Evolutionary conservation across 2,329 filamentous ascomycete species (phyloP).

Genomic region (Aotearoamyces nothofagi): DNA sequence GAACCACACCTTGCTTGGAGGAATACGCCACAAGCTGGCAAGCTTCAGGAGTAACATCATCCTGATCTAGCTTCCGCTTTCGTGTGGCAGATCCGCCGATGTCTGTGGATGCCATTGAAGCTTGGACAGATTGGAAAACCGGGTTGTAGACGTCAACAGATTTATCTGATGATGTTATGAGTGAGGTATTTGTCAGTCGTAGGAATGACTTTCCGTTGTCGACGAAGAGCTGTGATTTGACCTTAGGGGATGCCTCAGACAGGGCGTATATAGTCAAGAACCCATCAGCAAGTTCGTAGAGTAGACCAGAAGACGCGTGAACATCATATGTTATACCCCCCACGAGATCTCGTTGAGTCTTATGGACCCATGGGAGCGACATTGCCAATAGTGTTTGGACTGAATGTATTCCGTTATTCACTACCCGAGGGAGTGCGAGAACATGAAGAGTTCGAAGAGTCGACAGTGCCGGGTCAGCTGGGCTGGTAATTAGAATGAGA

Average conservation of each 20-base stretch:
- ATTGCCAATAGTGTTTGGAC: slow-evolving; percentile 16
- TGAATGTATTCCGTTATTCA: slow-evolving; percentile 8
- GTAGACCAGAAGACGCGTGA: slow-evolving; percentile 45
- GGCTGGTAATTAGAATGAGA: slow-evolving; percentile 27
- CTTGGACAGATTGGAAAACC: slow-evolving; percentile 40
- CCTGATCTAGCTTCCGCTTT: slow-evolving; percentile 13
- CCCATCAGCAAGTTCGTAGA: slow-evolving; percentile 42
- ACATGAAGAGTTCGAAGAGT: slow-evolving; percentile 15
- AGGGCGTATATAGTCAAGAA: slow-evolving; percentile 48
- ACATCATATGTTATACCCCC: slow-evolving; percentile 30
- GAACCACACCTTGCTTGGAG: slow-evolving; percentile 47
- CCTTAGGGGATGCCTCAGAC: slow-evolving; percentile 42
- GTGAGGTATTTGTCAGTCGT: slow-evolving; percentile 48
- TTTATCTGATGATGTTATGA: slow-evolving; percentile 43
- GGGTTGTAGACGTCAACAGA: slow-evolving; percentile 53
- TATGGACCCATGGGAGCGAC: slow-evolving; percentile 6
- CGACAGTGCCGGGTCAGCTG: slow-evolving; percentile 5
- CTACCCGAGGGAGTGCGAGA: slow-evolving; percentile 12
- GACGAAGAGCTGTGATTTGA: slow-evolving; percentile 37
- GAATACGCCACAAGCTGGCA: slow-evolving; percentile 45
- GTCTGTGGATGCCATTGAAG: slow-evolving; percentile 15
- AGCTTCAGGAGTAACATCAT: slow-evolving; percentile 6
- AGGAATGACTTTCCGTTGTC: slow-evolving; percentile 44
- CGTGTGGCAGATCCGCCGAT: slow-evolving; percentile 6
- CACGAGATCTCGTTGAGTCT: slow-evolving; percentile 1